Base-by-base conservation (phyloP, 2,329 filamentous ascomycete species). In the Emydomyces testavorans region DNA sequence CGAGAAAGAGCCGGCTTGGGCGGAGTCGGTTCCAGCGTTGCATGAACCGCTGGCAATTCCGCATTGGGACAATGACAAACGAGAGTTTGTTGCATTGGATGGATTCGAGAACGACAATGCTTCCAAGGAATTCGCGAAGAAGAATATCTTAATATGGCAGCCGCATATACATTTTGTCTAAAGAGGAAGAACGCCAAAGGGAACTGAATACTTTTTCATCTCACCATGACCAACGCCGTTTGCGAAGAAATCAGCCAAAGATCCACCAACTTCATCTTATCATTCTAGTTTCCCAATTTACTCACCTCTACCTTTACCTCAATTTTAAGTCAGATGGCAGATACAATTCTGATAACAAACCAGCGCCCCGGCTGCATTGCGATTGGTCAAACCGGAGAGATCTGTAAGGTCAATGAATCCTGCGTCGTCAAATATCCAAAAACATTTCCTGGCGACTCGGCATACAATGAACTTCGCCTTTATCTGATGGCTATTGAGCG, bases 391-490 rank as follows among this genome's bases (percentile, higher is more conserved):
- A 42, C 52, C 37, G 50, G 49, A 31, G 24, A 37, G 21, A 50
- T 52, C 21, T 50, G 41, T 23, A 52, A 49, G 38, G 28, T 48
- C 6, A 11, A 37, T 11, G 42, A 53, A 4, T 42, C 28, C 28
- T 28, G 32, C 11, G 26, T 53, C 28, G 52, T 52, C 32, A 53
- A 53, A 46, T 41, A 49, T 23, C 52, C 52, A 4, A 53, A 52
- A 48, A 8, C 31, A 6, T 44, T 21, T 23, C 46, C 49, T 11
- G 46, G 42, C 6, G 26, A 50, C 1, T 6, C 32, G 4, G 37
- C 31, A 16, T 53, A 53, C 26, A 53, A 53, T 26, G 32, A 52
- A 6, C n/a, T 51, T 3, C 36, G 20, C 3, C 42, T 47, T 4
- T 15, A 49, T 11, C 18, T 44, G 4, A 52, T 53, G 38, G 18